Base-by-base conservation (phyloP, 164 flowering plant genomes). In the Magnolia officinalis region DNA sequence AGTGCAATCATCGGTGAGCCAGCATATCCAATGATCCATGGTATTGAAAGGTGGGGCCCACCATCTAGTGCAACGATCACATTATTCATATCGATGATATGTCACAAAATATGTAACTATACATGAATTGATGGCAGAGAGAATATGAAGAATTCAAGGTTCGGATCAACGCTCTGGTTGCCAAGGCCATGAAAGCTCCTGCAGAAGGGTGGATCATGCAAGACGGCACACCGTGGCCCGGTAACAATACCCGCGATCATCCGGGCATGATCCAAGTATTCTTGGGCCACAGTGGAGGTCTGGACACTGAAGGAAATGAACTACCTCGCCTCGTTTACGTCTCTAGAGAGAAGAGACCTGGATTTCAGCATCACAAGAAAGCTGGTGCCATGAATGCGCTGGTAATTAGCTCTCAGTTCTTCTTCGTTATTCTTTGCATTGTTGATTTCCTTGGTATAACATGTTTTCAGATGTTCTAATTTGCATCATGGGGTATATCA, bases 211-310 rank as follows among this genome's bases (percentile, higher is more conserved):
- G 98, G 98, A 93, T 91, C 74, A 93, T 95, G 98, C 91, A 91
- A 81, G 98, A 95, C 81, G 98, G 97, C 58, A 95, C 95, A 14
- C 98, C 98, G 73, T 95, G 98, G 98, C 98, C 98, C 1, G 98
- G 98, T 61, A 95, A 95, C 86, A 95, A 95, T 63, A 93, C 97
- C 0, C 87, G 78, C 75, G 98, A 95, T 83, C 98, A 95, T 78
- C 98, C 98, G 6, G 97, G 97, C 50, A 95, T 95, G 98, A 95
- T 95, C 82, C 98, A 95, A 82, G 97, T 95, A 10, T 93, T 95
- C 84, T 86, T 95, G 37, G 98, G 98, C 59, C 94, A 92, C 65
- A 90, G 92, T 79, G 98, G 97, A 78, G 97, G 97, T 20, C 85
- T 72, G 74, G 98, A 95, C 82, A 82, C 83, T 10, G 97, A 95